A percentile compares a stretch with the other conserved stretches of the same genome.
Conservation (phyloP, 352 stramenopile species). For the Pythium angustatum region DNA sequence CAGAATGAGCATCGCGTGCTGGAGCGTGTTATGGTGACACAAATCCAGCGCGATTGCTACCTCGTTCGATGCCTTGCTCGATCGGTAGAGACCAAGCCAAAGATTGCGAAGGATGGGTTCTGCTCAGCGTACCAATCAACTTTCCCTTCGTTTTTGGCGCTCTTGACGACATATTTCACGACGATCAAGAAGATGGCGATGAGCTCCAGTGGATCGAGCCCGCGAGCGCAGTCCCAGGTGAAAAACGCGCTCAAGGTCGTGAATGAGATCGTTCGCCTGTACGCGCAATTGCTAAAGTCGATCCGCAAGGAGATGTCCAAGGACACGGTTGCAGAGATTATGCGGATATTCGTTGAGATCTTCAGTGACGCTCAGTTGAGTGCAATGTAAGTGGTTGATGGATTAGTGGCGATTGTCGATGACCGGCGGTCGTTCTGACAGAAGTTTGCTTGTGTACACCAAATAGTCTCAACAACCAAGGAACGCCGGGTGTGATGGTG, state of each 20-base stretch:
- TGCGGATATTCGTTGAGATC: slow-evolving; percentile 78
- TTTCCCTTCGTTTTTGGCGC: slow-evolving; percentile 57
- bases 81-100: slow-evolving; percentile 74
- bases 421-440: slow-evolving; percentile 1
- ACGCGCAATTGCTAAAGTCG: slow-evolving; percentile 76
- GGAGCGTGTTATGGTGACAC: slow-evolving; percentile 59
- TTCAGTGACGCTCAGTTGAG: slow-evolving; percentile 78
- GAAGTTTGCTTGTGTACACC: background rate
- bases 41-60: slow-evolving; percentile 72
- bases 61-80: slow-evolving; percentile 66
- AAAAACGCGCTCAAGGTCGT: slow-evolving; percentile 72
- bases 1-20: slow-evolving; percentile 75
- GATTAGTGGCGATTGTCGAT: background rate
- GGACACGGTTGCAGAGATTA: slow-evolving; percentile 65
- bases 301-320: slow-evolving; percentile 85
- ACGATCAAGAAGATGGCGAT: slow-evolving; percentile 55
- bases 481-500: slow-evolving; percentile 64
- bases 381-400: slow-evolving; percentile 44
- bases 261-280: slow-evolving; percentile 79
- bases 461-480: slow-evolving; percentile 57
- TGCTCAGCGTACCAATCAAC: slow-evolving; percentile 58
- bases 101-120: slow-evolving; percentile 74
- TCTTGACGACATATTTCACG: slow-evolving; percentile 72
- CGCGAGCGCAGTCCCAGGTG: slow-evolving; percentile 32
- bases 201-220: slow-evolving; percentile 29